phyloP scores from a whole-genome alignment of 2,329 filamentous ascomycete species.

The Didymella lethalis region DNA sequence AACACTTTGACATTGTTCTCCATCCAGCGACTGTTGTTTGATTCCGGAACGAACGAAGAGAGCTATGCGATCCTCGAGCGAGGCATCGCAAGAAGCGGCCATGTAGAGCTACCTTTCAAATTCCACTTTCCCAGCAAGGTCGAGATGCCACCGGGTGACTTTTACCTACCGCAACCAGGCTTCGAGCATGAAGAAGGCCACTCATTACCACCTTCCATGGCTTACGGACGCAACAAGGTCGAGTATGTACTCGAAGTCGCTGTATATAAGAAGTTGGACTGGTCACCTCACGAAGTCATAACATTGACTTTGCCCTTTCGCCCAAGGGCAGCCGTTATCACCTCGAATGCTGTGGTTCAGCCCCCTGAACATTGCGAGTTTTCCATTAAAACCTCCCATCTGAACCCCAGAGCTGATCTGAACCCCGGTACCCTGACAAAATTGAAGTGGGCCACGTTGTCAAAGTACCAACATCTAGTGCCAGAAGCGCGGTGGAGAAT shows the following conservation, averaged over 20 bases:
- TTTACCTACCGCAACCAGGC: not conserved
- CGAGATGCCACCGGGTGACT: not conserved
- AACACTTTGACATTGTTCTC: not conserved
- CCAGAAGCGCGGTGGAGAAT: not conserved
- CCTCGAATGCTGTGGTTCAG: not conserved
- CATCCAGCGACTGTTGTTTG: not conserved
- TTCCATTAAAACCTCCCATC: not conserved
- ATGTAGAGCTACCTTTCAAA: not conserved
- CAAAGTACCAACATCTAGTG: not conserved
- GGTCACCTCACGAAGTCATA: not conserved
- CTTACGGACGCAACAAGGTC: not conserved
- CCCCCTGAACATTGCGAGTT: not conserved
- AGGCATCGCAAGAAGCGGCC: not conserved
- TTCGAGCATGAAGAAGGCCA: conserved; percentile 10
- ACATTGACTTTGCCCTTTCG: not conserved
- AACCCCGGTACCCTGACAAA: not conserved
- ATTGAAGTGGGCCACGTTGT: not conserved
- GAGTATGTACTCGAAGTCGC: not conserved
- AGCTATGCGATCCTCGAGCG: not conserved
- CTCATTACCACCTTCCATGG: conserved; percentile 1
- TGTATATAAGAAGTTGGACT: not conserved
- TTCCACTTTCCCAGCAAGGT: conserved; percentile 1
- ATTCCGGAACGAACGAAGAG: not conserved
- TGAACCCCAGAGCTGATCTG: not conserved
- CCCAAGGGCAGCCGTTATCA: not conserved